Base-by-base conservation (phyloP, 2,329 filamentous ascomycete genomes). In the Ascocoryne sarcoides region DNA sequence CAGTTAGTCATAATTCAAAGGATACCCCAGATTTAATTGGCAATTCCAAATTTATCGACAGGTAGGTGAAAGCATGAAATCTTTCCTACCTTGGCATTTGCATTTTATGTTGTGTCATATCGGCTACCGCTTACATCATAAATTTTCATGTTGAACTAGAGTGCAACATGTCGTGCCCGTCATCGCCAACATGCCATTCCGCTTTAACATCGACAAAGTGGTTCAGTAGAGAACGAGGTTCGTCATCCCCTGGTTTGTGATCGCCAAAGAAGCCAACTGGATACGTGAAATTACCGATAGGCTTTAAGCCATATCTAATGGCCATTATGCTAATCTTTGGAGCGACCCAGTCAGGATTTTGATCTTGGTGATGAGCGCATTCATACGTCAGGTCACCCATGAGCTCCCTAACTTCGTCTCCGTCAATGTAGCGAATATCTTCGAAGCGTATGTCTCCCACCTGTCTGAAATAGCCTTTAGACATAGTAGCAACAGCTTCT, bases 371-470 rank as follows among this genome's bases (percentile, higher is more conserved):
- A 28, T 28, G 5, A 10, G n/a, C 17, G 15, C 29, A 38, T 10
- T 9, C 16, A 12, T 7, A 5, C 15, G 20, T 35, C 5, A 35
- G 8, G n/a, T 12, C 4, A 10, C 19, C 17, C 5, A 19, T 18
- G 15, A n/a, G 5, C 18, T 10, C 15, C 18, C 9, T 5, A 20
- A 20, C 18, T n/a, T 34, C 30, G 21, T 31, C 36, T 28, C 14
- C 10, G 23, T 37, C 17, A 9, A 9, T 5, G 12, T 16, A 16
- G 20, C 17, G 2, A 15, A 35, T 32, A n/a, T 14, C 36, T 29
- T 36, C 14, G 10, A 49, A 44, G 20, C 49, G 46, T 12, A 49
- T 36, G 28, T 49, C 36, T 31, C 41, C 41, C 10, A 20, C 28
- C 15, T 43, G 30, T 36, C 34, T 32, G 21, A 40, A 44, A 26